Percentiles rank a stretch among this genome's conserved stretches.
Conservation (phyloP, 2,329 filamentous ascomycete species). For the Sporothrix sp. region DNA sequence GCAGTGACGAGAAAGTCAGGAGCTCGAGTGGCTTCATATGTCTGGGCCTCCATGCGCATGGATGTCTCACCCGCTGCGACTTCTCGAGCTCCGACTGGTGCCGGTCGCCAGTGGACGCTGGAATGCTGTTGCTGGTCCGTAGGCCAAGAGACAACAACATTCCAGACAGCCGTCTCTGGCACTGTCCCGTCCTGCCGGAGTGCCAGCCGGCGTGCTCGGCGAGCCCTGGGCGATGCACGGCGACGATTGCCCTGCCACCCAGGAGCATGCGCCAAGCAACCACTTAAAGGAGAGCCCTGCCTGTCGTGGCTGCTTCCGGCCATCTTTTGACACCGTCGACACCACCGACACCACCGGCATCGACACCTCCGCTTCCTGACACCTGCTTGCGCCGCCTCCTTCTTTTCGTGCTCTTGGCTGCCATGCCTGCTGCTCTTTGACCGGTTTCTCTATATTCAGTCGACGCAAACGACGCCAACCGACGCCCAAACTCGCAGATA, state of each 20-base stretch:
- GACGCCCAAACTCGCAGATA: background rate
- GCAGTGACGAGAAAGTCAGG: no score
- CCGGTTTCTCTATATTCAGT: no score
- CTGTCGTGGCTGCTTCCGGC: constrained; percentile 4
- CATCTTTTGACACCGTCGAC: background rate
- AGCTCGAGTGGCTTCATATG: no score
- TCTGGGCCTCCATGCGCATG: background rate
- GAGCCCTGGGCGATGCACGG: no score
- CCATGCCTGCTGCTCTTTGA: background rate
- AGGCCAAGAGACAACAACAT: background rate
- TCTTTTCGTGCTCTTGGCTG: background rate
- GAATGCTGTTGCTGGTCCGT: background rate
- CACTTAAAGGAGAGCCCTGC: background rate
- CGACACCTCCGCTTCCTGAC: no score
- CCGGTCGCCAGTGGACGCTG: no score
- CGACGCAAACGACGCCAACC: no score
- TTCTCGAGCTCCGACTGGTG: no score
- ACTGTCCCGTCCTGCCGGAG: no score
- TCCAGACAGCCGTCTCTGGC: background rate
- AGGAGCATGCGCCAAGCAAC: background rate
- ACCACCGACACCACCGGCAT: background rate
- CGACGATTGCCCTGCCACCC: constrained; percentile 13
- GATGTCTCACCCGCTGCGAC: background rate
- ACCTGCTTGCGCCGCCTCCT: background rate
- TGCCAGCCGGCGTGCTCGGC: no score